Evolutionary conservation across 495 filamentous ascomycete species (phyloP), one percentile per base, ranked within the genome.

Genomic region (Tuber aestivum): DNA sequence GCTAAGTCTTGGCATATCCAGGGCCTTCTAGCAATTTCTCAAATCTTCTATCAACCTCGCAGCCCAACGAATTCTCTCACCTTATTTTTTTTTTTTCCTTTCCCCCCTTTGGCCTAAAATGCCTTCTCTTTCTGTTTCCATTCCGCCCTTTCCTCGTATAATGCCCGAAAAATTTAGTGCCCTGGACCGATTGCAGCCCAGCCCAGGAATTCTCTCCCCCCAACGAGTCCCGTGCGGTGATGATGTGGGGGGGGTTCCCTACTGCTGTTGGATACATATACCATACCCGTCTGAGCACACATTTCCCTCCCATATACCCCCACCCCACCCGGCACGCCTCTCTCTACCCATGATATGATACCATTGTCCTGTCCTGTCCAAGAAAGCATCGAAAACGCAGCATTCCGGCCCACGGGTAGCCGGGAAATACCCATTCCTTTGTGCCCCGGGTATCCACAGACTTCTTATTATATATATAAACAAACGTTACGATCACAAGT

Each of bases 1-100:
- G 77, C 50, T 72, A 72, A 69, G 56, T 65, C 78, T 79, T 79
- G 78, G 78, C 78, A 35, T 37, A 71, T 79, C 78, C 76, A 79
- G 61, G 56, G 69, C 50, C 69, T 79, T 79, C 77, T 75, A 74
- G 73, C 56, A 71, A 50, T 32, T 79, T 79, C 78, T 79, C 70
- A 35, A 50, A 68, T 32, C 77, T 78, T 79, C 77, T 72, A 75
- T 65, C 56, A 74, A 77, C 70, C 56, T 41, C 18, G 2, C 41
- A 71, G 23, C n/a, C 70, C 38, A 41, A 37, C 14, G 41, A 37
- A 44, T 40, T 71, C 20, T 44, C 41, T n/a, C 35, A 6, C 12
- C 23, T 71, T 35, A 18, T n/a, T 40, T 44, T n/a, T 27, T n/a
- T 42, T 35, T n/a, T 40, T 44, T n/a, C 41, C 23, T 42, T 35